Percentiles rank a stretch among this genome's conserved stretches.
These are phyloP conservation scores for Pythium grandisporangium DNA, from an alignment of 352 stramenopile genomes.

Conservation along the genomic window DNA sequence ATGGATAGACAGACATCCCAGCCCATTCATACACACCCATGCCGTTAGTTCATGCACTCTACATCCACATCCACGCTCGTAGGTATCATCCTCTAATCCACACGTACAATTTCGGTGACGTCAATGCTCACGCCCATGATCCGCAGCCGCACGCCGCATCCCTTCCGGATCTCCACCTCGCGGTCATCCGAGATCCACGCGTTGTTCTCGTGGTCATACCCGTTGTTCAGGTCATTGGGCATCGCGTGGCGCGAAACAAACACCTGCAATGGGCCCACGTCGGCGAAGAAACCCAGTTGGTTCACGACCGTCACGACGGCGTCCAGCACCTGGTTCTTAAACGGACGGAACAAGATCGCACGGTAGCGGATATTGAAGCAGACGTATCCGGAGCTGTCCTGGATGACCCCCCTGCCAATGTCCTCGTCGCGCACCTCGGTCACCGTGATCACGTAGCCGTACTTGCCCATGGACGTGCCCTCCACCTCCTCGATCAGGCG, in stretches of 20 bases:
- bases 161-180: slow-evolving; percentile 94
- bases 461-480: slow-evolving; percentile 93
- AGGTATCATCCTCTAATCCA: background rate
- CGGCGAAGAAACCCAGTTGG: slow-evolving; percentile 95
- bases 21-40: slow-evolving; percentile 1
- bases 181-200: slow-evolving; percentile 97
- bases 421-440: slow-evolving; percentile 95
- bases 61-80: background rate
- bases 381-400: slow-evolving; percentile 96
- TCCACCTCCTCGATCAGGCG: slow-evolving; percentile 95
- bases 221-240: slow-evolving; percentile 92
- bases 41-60: slow-evolving; percentile 1
- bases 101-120: slow-evolving; percentile 90
- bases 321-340: slow-evolving; percentile 97
- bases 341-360: slow-evolving; percentile 94
- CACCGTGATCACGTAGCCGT: slow-evolving; percentile 96
- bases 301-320: slow-evolving; percentile 96
- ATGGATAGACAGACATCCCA: slow-evolving; percentile 3
- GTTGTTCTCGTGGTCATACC: slow-evolving; percentile 95
- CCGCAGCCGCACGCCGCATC: slow-evolving; percentile 92
- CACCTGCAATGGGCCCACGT: slow-evolving; percentile 93
- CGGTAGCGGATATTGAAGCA: slow-evolving; percentile 96
- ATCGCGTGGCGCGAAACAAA: slow-evolving; percentile 96
- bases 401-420: slow-evolving; percentile 95
- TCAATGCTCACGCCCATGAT: slow-evolving; percentile 97